Evolutionary conservation across 106 monocot genomes (phyloP).

Genomic region (Alisma plantagoaquatica): DNA sequence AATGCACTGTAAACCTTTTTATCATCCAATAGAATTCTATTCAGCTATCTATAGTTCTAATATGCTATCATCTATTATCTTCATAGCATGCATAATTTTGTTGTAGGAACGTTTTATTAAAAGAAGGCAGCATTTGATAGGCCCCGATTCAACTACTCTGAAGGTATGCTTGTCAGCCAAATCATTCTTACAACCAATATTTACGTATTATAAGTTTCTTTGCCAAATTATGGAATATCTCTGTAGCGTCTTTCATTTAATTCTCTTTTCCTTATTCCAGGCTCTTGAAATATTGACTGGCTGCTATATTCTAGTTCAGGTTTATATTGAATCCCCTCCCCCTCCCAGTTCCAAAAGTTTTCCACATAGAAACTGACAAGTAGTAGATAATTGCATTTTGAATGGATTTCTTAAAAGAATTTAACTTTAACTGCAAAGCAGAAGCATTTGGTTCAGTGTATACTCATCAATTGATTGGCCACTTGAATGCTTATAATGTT

Average conservation of each 20-base stretch:
- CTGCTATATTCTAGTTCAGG: slow-evolving; percentile 98
- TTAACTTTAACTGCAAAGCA: background rate
- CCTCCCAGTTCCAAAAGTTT: background rate
- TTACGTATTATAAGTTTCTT: background rate
- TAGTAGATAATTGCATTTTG: background rate
- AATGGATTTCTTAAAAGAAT: background rate
- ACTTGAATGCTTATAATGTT: background rate
- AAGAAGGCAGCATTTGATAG: slow-evolving; percentile 80
- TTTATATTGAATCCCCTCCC: background rate
- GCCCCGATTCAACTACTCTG: slow-evolving; percentile 81
- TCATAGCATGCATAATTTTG: too few relatives aligned
- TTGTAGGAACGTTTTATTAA: slow-evolving; percentile 90
- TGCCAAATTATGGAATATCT: background rate
- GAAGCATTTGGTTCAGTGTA: background rate
- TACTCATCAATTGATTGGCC: background rate
- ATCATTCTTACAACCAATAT: background rate
- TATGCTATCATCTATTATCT: too few relatives aligned
- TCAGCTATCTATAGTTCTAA: too few relatives aligned
- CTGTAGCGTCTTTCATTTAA: background rate
- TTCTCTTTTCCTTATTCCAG: slow-evolving; percentile 23
- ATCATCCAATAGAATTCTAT: too few relatives aligned
- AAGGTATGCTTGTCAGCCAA: slow-evolving; percentile 32
- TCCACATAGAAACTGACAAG: background rate
- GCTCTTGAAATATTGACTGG: slow-evolving; percentile 97
- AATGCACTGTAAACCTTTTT: too few relatives aligned